Base-by-base conservation (phyloP, 495 filamentous ascomycete genomes). In the Tuber indicum region DNA sequence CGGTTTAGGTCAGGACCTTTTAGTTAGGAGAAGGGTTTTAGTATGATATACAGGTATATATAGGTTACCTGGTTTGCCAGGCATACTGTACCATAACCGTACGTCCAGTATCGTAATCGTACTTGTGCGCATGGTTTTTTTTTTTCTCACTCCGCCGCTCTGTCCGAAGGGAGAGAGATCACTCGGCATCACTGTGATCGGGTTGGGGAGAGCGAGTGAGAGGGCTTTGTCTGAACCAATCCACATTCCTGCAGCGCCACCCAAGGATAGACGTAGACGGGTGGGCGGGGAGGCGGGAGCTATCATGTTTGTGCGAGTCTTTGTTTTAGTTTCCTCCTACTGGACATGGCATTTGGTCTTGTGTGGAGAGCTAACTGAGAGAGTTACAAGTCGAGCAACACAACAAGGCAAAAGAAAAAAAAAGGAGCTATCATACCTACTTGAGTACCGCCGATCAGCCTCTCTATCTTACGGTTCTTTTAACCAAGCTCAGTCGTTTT, bases 231-330 rank as follows among this genome's bases (percentile, higher is more conserved):
- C 14, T 66, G 58, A 66, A 36, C 58, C 58, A 36, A 66, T 66
- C 14, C 58, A 66, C 58, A 36, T 66, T 66, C 36, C 58, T 66
- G 14, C 58, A 19, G 58, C 58, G 32, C 32, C 58, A 66, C 58
- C 58, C 58, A 36, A 32, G 58, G 12, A 36, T 66, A 66, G 58
- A 66, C 26, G 14, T 66, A 66, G 58, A 66, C 26, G 14, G 58
- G 14, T 17, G 58, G 58, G 3, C 12, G 58, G 58, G 14, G 26
- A 12, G 32, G 58, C 58, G 58, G 58, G 58, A 36, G 58, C 58
- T 66, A 19, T 66, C 58, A 66, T 66, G 58, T 66, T 66, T 66
- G 26, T 66, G 58, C 58, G 58, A 17, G 58, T 32, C 36, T 66
- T 66, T 14, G 58, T 66, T 66, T 66, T 36, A 12, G 26, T 66